phyloP scores from a whole-genome alignment of 1,284 basidiomycete species.

The Austropuccinia psidii region DNA sequence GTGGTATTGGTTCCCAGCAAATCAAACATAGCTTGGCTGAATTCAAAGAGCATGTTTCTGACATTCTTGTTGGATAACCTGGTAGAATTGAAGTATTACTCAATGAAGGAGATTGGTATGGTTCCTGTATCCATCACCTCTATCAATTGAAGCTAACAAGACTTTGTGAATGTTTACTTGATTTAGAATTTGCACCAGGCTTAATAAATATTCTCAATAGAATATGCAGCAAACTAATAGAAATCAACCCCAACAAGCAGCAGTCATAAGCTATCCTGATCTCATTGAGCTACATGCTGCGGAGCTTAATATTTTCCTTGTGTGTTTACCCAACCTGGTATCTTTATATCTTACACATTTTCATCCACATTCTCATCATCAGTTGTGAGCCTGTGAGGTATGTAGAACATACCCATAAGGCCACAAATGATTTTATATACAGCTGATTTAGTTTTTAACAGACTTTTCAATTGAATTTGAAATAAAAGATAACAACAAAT shows the following conservation, averaged over 20 bases:
- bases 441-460: too few species aligned
- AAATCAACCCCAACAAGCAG: too few species aligned
- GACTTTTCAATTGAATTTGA: too few species aligned
- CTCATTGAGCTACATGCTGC: not conserved
- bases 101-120: constrained; percentile 85
- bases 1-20: constrained; percentile 67
- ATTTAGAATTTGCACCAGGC: constrained; percentile 70
- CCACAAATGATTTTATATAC: too few species aligned
- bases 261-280: too few species aligned
- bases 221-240: too few species aligned
- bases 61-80: constrained; percentile 86
- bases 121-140: not conserved
- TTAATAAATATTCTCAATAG: constrained; percentile 71
- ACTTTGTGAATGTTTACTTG: too few species aligned
- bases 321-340: not conserved
- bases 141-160: too few species aligned
- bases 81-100: constrained; percentile 94
- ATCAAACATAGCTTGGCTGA: constrained; percentile 50
- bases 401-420: too few species aligned
- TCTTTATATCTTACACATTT: not conserved
- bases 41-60: constrained; percentile 64
- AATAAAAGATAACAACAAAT: too few species aligned
- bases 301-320: not conserved
- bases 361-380: not conserved
- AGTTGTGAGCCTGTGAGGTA: too few species aligned